Evolutionary conservation across 2,329 filamentous ascomycete species (phyloP), one percentile per base, ranked within the genome.

Genomic region (Cryphonectria japonica): DNA sequence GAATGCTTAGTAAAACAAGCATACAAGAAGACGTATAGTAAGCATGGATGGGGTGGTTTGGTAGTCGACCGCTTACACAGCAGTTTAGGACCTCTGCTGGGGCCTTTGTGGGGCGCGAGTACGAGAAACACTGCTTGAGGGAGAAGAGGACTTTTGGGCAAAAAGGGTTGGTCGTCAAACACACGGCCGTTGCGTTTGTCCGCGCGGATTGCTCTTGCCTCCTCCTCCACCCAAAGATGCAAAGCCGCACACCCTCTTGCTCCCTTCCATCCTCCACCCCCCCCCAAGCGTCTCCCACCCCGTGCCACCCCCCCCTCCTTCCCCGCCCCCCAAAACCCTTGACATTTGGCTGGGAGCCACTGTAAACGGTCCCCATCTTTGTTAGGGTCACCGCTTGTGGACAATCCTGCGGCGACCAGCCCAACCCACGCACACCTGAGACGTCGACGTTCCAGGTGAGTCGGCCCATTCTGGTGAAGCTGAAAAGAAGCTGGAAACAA

Each of bases 41-140:
- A 65, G 63, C 63, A 52, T 2, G 16, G 8, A 65, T 26, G 26
- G 63, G 16, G 29, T 52, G 63, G 43, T 52, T 52, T 65, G 63
- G 41, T 65, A 65, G 52, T 46, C 63, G 63, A 52, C 63, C 63
- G 63, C 63, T 65, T 52, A 50, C 39, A 50, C 46, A 50, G 46
- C 46, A 50, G 46, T 39, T 22, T 19, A 39, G 37, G 11, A 8
- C 19, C 46, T 50, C 43, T 50, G 43, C 37, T 62, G 22, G 32
- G 16, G 8, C 29, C 13, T 8, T 29, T 60, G 57, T 3, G 13
- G 11, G 13, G 19, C 29, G 26, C 54, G 19, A 34, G 54, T 59
- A 59, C 26, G 32, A 59, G 54, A 59, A 13, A 59, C 54, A 50
- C 22, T 8, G 46, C 46, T n/a, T 19, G n/a, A 19, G 22, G 46